Evolutionary conservation across 1,284 basidiomycete species (phyloP).

Genomic region (Leccinum subrobustum): DNA sequence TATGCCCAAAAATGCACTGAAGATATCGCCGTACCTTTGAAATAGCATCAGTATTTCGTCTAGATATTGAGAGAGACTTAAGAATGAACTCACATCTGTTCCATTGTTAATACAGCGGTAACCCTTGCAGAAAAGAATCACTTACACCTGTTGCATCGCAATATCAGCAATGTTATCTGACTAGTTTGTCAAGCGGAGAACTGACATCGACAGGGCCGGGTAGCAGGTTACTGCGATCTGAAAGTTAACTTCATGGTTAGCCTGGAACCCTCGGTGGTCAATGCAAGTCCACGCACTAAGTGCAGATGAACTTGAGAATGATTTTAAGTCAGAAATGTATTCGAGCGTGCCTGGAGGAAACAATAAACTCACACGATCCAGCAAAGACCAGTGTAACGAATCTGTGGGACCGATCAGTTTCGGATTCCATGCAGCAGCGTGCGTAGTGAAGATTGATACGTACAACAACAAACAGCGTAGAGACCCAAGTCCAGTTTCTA

Average conservation of each 20-base stretch:
- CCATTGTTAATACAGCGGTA: background rate
- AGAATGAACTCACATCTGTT: conserved; percentile 8
- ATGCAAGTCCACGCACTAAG: conserved; percentile 3
- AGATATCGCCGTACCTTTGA: conserved; percentile 5
- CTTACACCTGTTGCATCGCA: conserved; percentile 4
- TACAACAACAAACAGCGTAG: conserved; percentile 17
- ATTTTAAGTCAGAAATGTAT: background rate
- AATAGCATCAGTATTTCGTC: background rate
- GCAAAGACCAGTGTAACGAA: conserved; percentile 19
- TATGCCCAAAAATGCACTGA: conserved; percentile 11
- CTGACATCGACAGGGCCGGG: conserved; percentile 6
- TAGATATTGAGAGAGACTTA: background rate
- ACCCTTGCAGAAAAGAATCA: background rate
- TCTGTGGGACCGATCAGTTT: background rate
- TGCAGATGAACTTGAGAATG: conserved; percentile 1
- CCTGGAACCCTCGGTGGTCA: background rate
- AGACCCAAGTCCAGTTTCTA: conserved; percentile 17
- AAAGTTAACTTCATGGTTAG: background rate
- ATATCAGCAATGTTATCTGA: background rate
- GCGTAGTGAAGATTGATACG: background rate
- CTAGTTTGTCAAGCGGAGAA: background rate
- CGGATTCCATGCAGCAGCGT: background rate
- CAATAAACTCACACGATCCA: conserved; percentile 11
- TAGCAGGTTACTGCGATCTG: conserved; percentile 7
- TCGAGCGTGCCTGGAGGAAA: background rate